These are phyloP conservation scores for Coprinopsis marcescibilis DNA, from an alignment of 768 basidiomycete genomes.

Conservation along the genomic window DNA sequence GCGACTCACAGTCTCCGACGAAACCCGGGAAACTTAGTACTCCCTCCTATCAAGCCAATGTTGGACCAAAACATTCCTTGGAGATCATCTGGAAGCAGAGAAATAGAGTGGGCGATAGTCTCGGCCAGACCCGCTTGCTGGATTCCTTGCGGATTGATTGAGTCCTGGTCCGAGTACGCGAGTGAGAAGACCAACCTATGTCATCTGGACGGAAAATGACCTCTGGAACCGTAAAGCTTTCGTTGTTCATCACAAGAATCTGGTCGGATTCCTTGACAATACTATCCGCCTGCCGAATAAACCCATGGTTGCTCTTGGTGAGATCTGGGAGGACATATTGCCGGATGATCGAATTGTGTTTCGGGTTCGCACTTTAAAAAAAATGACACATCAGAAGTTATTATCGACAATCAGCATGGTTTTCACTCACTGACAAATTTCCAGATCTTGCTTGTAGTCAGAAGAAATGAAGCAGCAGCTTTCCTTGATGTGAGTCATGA, in stretches of 20 bases:
- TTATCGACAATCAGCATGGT: conserved; percentile 6
- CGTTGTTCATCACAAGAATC: conserved; percentile 83
- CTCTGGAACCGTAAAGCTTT: conserved; percentile 91
- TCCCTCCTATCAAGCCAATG: conserved; percentile 86
- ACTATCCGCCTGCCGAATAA: conserved; percentile 49
- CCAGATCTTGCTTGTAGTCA: conserved; percentile 67
- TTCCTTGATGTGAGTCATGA: conserved; percentile 92
- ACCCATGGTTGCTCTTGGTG: conserved; percentile 57
- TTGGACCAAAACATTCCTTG: conserved; percentile 96
- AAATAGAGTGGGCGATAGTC: conserved; percentile 72
- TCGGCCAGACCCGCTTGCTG: conserved; percentile 76
- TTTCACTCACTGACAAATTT: conserved; percentile 65
- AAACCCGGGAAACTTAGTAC: conserved; percentile 70
- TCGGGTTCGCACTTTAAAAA: conserved; percentile 43
- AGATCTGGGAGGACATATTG: conserved; percentile 92
- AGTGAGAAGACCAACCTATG: conserved; percentile 53
- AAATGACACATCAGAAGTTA: conserved; percentile 11
- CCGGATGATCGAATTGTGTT: conserved; percentile 64
- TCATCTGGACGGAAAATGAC: conserved; percentile 86
- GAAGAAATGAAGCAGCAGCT: conserved; percentile 81
- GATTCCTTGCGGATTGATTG: conserved; percentile 42
- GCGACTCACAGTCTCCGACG: conserved; percentile 64
- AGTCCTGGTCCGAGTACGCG: conserved; percentile 3
- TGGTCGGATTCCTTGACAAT: conserved; percentile 52
- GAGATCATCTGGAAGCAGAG: conserved; percentile 68